Percentiles rank a stretch among this genome's conserved stretches.
These are phyloP conservation scores for Botrytis cinerea DNA, from an alignment of 2,329 filamentous ascomycete genomes.

Conservation along the genomic window DNA sequence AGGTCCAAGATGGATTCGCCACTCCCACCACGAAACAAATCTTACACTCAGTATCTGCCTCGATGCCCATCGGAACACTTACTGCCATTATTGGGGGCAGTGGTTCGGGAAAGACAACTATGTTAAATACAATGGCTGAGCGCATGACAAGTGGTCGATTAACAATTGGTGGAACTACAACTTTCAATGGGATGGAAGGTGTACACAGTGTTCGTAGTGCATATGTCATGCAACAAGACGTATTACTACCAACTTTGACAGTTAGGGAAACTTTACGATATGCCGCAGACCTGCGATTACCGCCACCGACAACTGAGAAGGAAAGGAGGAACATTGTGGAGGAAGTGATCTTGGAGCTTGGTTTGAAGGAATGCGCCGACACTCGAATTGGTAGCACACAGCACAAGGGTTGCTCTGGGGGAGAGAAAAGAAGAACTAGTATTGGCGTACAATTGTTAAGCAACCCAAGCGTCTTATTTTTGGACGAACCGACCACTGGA, in stretches of 20 bases:
- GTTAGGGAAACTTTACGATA: conserved; percentile 75
- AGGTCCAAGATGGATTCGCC: conserved; percentile 40
- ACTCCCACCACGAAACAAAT: conserved; percentile 51
- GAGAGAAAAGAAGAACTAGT: conserved; percentile 74
- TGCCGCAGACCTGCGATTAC: conserved; percentile 70
- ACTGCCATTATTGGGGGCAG: conserved; percentile 76
- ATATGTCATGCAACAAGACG: conserved; percentile 77
- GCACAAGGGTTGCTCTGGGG: conserved; percentile 76
- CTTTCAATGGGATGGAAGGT: conserved; percentile 61
- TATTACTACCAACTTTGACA: conserved; percentile 71
- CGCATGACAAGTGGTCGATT: conserved; percentile 59
- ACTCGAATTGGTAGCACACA: conserved; percentile 71
- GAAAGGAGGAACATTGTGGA: conserved; percentile 68
- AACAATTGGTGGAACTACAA: conserved; percentile 54
- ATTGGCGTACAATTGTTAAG: conserved; percentile 79
- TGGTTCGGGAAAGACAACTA: conserved; percentile 71
- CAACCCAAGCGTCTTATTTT: conserved; percentile 75
- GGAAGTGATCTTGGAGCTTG: conserved; percentile 73
- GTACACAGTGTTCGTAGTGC: conserved; percentile 60
- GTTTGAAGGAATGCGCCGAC: conserved; percentile 74
- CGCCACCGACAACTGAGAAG: conserved; percentile 58
- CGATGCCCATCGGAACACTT: conserved; percentile 64
- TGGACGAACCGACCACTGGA: conserved; percentile 78
- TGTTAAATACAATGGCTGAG: conserved; percentile 71
- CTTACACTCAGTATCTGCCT: conserved; percentile 63